Evolutionary conservation across 179 eudicot species (phyloP).

Genomic region (Silene coronaria): DNA sequence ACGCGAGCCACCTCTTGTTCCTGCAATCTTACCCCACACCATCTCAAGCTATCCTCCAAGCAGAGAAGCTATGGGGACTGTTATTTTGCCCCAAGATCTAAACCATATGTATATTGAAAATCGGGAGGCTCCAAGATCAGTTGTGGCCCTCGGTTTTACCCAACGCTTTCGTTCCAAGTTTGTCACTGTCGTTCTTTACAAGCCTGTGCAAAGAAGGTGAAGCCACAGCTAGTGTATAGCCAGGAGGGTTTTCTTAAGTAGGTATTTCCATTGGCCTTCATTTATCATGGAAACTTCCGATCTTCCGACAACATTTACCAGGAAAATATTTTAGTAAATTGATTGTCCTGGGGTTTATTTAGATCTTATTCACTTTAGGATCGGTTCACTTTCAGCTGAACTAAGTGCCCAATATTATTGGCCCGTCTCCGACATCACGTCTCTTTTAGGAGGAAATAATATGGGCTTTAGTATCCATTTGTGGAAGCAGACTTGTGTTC

Average conservation of each 20-base stretch:
- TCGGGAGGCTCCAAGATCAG: conserved; percentile 69
- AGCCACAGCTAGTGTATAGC: conserved; percentile 38
- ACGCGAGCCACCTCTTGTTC: conserved; percentile 71
- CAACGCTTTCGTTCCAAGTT: conserved; percentile 84
- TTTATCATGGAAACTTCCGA: conserved; percentile 16
- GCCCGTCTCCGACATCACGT: conserved; percentile 6
- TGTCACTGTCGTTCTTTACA: conserved; percentile 83
- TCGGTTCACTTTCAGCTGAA: not conserved
- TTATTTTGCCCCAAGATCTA: conserved; percentile 69
- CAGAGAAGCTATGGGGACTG: conserved; percentile 37
- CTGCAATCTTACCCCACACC: conserved; percentile 73
- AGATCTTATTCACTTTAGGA: conserved; percentile 11
- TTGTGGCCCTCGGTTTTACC: conserved; percentile 80
- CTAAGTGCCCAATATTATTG: conserved; percentile 18
- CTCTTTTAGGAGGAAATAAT: conserved; percentile 10
- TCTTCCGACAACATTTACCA: conserved; percentile 3
- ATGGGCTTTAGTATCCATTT: conserved; percentile 15
- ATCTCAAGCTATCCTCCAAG: conserved; percentile 47
- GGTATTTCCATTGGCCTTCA: conserved; percentile 20
- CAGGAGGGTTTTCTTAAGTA: conserved; percentile 17
- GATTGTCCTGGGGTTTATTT: conserved; percentile 19
- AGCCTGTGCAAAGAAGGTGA: conserved; percentile 76
- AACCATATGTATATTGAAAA: conserved; percentile 94
- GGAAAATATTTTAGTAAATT: conserved; percentile 3
- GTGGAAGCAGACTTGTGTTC: conserved; percentile 22